These are phyloP conservation scores for Liquidambar formosana DNA, from an alignment of 164 flowering plant genomes.

Conservation along the genomic window DNA sequence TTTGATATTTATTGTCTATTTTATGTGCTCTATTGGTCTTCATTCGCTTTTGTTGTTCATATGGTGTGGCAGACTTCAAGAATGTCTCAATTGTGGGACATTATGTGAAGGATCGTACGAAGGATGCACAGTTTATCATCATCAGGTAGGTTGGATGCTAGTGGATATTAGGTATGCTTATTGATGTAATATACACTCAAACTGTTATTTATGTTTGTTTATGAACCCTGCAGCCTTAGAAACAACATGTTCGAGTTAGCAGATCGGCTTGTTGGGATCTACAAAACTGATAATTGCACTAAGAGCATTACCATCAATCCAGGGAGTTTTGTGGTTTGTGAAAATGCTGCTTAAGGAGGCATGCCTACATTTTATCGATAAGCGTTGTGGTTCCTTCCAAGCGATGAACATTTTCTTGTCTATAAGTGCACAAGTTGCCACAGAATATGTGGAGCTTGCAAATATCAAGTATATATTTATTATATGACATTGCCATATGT, in stretches of 20 bases:
- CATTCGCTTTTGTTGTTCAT: neutral
- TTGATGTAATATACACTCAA: neutral
- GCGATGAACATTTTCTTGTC: neutral
- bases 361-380: neutral
- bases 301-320: slow-evolving; percentile 97
- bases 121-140: slow-evolving; percentile 94
- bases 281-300: slow-evolving; percentile 95
- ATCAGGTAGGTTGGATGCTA: slow-evolving; percentile 55
- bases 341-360: slow-evolving; percentile 48
- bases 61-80: slow-evolving; percentile 73
- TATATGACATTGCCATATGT: too few species aligned
- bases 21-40: neutral
- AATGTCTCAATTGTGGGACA: slow-evolving; percentile 98
- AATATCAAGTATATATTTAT: neutral
- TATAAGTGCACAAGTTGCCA: neutral
- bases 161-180: neutral
- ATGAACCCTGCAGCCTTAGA: slow-evolving; percentile 63
- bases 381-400: neutral
- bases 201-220: too few species aligned
- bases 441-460: neutral
- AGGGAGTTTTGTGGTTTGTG: slow-evolving; percentile 63
- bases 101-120: slow-evolving; percentile 96
- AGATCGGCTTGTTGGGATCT: slow-evolving; percentile 94
- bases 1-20: neutral
- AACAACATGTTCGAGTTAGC: slow-evolving; percentile 99